phyloP scores from a whole-genome alignment of 148 eudicot genomes.

The Simmondsia chinensis region DNA sequence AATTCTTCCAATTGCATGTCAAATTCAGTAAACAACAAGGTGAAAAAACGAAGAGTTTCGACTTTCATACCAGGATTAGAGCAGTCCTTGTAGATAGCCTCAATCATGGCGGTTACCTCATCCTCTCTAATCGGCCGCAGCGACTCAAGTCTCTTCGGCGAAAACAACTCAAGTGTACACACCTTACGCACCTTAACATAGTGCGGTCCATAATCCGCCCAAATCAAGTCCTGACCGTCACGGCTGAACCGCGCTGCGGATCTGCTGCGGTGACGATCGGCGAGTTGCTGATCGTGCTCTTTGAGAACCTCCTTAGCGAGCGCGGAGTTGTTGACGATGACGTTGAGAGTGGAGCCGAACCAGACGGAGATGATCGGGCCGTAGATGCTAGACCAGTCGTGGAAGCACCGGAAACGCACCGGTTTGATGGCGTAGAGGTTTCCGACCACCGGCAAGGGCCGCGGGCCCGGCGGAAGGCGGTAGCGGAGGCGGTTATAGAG shows the following conservation, averaged over 20 bases:
- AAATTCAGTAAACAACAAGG: too few species aligned
- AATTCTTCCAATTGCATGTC: too few species aligned
- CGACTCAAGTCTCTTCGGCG: constrained; percentile 62
- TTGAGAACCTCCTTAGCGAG: constrained; percentile 65
- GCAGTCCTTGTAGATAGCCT: constrained; percentile 43
- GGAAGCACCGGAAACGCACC: constrained; percentile 50
- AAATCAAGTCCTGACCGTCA: constrained; percentile 60
- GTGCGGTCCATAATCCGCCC: constrained; percentile 94
- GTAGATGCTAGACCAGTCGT: constrained; percentile 62
- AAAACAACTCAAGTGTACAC: constrained; percentile 61
- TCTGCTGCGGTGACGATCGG: constrained; percentile 51
- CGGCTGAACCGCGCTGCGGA: constrained; percentile 43
- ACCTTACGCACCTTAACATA: constrained; percentile 81
- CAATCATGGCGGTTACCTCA: constrained; percentile 88
- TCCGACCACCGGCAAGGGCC: constrained; percentile 60
- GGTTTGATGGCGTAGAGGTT: constrained; percentile 73
- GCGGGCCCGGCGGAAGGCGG: constrained; percentile 80
- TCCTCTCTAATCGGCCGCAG: constrained; percentile 76
- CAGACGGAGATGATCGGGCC: constrained; percentile 72
- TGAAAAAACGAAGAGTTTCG: too few species aligned
- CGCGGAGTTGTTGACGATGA: constrained; percentile 49
- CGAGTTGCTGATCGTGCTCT: constrained; percentile 64
- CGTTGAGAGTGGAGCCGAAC: constrained; percentile 54
- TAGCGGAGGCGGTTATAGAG: constrained; percentile 34
- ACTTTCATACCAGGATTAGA: constrained; percentile 39